Conservation (phyloP, 306 rosid genomes). For the Quercus agrifolia region DNA sequence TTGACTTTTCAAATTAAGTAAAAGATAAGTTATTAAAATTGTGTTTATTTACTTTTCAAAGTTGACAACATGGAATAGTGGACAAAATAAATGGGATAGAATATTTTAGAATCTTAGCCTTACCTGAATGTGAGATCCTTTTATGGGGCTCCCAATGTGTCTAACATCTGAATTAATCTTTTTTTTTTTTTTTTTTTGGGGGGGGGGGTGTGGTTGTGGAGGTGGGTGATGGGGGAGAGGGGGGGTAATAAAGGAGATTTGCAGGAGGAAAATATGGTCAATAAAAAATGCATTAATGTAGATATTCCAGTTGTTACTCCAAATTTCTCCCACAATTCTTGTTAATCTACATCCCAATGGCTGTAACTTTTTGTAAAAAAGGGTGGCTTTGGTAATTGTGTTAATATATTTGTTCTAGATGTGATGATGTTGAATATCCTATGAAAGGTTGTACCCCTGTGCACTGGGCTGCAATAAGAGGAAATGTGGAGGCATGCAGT, state of each 20-base stretch:
- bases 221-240: too few species aligned
- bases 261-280: neutral
- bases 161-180: neutral
- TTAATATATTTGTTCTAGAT: slow-evolving; percentile 16
- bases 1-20: too few species aligned
- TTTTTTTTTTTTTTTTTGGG: neutral
- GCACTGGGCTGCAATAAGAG: slow-evolving; percentile 93
- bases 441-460: slow-evolving; percentile 82
- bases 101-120: neutral
- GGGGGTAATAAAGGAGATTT: too few species aligned
- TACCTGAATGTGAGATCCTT: neutral
- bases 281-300: neutral
- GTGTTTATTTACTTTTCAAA: too few species aligned
- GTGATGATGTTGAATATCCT: slow-evolving; percentile 21
- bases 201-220: too few species aligned
- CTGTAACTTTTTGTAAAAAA: neutral
- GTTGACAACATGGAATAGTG: too few species aligned
- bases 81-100: too few species aligned
- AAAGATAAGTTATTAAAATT: too few species aligned
- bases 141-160: neutral
- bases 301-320: neutral
- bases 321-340: neutral
- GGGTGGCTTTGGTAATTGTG: neutral
- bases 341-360: neutral
- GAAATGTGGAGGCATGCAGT: slow-evolving; percentile 75